Base-by-base conservation (phyloP, 805 yeast species). In the Scheffersomyces stipitis region DNA sequence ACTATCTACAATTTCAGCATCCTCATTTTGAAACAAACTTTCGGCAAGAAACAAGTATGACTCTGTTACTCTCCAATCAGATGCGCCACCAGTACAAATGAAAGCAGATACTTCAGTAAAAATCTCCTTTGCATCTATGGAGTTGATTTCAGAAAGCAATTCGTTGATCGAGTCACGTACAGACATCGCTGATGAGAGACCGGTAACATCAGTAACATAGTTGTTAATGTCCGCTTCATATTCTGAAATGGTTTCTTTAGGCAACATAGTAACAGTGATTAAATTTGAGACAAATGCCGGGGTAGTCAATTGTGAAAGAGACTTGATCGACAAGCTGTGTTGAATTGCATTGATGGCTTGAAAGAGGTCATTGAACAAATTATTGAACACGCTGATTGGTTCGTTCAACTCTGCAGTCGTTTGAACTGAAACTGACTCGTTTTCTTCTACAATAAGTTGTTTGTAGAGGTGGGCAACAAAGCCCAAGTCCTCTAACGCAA, bases 181-280 rank as follows among this genome's bases (percentile, higher is more conserved):
- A 2, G 73, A 58, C 7, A 61, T 59, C 1, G 46, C 30, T 0
- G 81, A 63, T 0, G 81, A 63, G 22, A 89, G 69, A 1, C 88
- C 96, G 2, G 86, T 71, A 38, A 86, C 89, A 24, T 78, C 83
- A 2, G 89, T 76, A 4, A 87, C 85, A 56, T 78, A 88, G 3
- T 58, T 60, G 51, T 89, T 87, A 51, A 80, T 75, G 52, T 89
- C 90, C 2, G 63, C 66, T 3, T 59, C 55, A 71, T 82, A 86
- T 4, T 71, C 73, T 24, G 68, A 73, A 20, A 64, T 56, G 0
- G 64, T 58, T 4, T 66, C 71, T 1, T 49, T 40, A 2, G 83
- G 70, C 9, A 81, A 49, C 8, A 58, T 50, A 4, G 79, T 57
- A 6, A 75, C 55, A 3, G 48, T 45, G 1, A 69, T 45, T 4